Evolutionary conservation across 768 basidiomycete genomes (phyloP), one percentile per base, ranked within the genome.

Genomic region (Cantharellus cinnabarinus): DNA sequence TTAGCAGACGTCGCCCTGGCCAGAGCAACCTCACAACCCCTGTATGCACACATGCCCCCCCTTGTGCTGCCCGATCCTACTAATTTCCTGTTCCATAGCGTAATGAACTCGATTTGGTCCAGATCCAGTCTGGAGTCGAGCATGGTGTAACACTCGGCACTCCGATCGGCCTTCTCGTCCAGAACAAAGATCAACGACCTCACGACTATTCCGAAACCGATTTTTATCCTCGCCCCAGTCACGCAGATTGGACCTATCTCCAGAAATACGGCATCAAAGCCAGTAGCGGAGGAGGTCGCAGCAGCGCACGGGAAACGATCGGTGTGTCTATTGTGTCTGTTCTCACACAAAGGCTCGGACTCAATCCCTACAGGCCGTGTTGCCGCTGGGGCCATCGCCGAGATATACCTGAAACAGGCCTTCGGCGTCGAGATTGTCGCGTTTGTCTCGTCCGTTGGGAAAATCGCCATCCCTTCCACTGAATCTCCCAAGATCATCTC

Each of bases 131-230:
- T 40, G 95, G 95, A 38, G 75, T 83, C 38, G 95, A 99, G 70
- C 82, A 85, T 63, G 95, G 89, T 37, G 82, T 94, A 38, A 97
- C 95, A 2, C 81, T 99, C 29, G 95, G 95, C 52, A 99, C 95
- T 20, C 95, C 95, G 29, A 98, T 99, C 66, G 93, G 83, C 2
- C 80, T 99, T n/a, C 75, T 97, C 56, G 90, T 99, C 42, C 87
- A 81, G 66, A 99, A 99, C 71, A 91, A 98, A 73, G 95, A 99
- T 69, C 95, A 99, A 68, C 77, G 95, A 38, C 95, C 95, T 20
- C 87, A 97, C 67, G 95, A 99, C 71, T 99, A 99, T 71, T 83
- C 91, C 63, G 95, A 98, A 74, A 98, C 95, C 0, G 95, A 99
- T 68, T 73, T 91, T 58, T 99, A 90, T 74, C 95, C 95, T 40